Base-by-base conservation (phyloP, 352 stramenopile genomes). In the Phytopythium aichiense region DNA sequence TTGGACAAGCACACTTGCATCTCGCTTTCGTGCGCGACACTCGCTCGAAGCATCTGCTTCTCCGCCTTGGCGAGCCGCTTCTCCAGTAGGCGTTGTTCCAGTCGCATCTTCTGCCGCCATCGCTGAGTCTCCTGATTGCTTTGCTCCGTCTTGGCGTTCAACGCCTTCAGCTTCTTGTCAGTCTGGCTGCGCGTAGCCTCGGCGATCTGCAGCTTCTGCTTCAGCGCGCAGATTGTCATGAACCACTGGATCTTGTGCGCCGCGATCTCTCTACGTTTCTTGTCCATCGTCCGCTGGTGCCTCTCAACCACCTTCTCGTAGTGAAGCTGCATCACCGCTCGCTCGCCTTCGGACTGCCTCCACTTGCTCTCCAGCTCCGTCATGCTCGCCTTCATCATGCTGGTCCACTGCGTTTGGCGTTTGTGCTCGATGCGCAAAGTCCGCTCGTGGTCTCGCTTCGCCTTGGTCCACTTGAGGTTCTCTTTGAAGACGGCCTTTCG, bases 401-500 rank as follows among this genome's bases (percentile, higher is more conserved):
- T 61, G 35, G 72, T 61, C 2, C 81, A 40, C 28, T 84, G 65
- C 0, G 54, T 58, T 3, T 63, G 65, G 38, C 77, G 68, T 51
- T 79, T 77, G 2, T 54, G 52, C 49, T 89, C 74, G 1, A 77
- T 51, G n/a, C 70, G 64, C 43, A 72, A 70, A 0, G 58, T 71
- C 23, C 68, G 78, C 54, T 78, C 65, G 33, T 79, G 66, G 11
- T 89, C 78, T 48, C 71, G 67, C 13, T 75, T 74, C 1, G 71
- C 71, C 33, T 86, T 84, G 4, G 76, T 74, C 37, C 68, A 72
- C n/a, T 69, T 66, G 0, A 87, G 53, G 20, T 84, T 69, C 31
- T 81, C 58, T 35, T 82, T 76, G 49, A 84, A 79, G 23, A 77
- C 56, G 12, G 81, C 60, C 5, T 72, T 74, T 22, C 74, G 77